Conservation (phyloP, 306 rosid genomes). For the Pterocarpus santalinus region DNA sequence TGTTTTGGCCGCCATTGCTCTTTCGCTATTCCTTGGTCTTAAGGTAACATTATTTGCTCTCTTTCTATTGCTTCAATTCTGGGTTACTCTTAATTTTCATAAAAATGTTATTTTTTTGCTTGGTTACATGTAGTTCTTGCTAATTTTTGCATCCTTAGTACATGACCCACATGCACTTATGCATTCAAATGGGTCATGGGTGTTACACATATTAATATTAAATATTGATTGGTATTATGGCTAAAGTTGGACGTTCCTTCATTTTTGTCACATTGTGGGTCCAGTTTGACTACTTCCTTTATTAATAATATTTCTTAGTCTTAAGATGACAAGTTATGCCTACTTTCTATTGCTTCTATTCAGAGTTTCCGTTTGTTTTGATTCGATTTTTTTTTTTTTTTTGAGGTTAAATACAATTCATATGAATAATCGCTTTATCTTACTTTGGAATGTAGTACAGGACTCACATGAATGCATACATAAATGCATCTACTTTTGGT, state of each 20-base stretch:
- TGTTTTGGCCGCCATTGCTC: slow-evolving; percentile 87
- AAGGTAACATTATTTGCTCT: slow-evolving; percentile 57
- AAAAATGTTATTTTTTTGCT: neutral
- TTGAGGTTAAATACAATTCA: neutral
- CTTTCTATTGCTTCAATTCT: slow-evolving; percentile 18
- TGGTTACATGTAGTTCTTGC: neutral
- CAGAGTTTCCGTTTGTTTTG: no score
- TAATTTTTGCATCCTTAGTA: neutral
- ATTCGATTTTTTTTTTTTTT: no score
- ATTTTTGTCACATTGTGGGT: neutral
- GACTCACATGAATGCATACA: slow-evolving; percentile 16
- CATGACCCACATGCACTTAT: neutral
- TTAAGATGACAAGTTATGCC: slow-evolving; percentile 54
- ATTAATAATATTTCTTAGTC: slow-evolving; percentile 49
- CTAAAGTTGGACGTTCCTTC: neutral
- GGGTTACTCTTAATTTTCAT: slow-evolving; percentile 14
- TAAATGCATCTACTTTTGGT: slow-evolving; percentile 1
- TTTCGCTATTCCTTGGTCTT: slow-evolving; percentile 89
- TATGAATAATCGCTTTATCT: neutral
- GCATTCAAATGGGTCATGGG: neutral
- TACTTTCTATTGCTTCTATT: neutral
- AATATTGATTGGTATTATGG: no score
- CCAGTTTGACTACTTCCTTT: neutral
- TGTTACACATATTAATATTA: neutral
- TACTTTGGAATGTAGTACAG: neutral